Conservation (phyloP, 768 basidiomycete species). For the Pulveroboletus ravenelii region DNA sequence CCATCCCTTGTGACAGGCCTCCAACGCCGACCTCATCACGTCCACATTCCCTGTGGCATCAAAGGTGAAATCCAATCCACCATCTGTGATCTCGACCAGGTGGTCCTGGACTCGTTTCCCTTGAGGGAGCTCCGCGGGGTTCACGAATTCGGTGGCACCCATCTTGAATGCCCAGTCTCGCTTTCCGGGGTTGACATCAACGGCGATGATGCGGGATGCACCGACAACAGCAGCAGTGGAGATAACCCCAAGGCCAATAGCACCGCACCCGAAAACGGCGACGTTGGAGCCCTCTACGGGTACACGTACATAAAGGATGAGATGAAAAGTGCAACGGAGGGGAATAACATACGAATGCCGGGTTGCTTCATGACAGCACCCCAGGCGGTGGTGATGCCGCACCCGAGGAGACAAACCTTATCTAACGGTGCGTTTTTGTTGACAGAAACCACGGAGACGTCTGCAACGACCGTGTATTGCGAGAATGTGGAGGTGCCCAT, state of each 20-base stretch:
- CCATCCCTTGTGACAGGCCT: conserved; percentile 99
- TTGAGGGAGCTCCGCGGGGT: conserved; percentile 66
- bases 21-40: conserved; percentile 92
- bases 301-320: background rate
- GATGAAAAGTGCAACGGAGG: background rate
- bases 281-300: conserved; percentile 73
- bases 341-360: conserved; percentile 59
- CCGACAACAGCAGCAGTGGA: conserved; percentile 73
- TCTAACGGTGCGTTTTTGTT: conserved; percentile 83
- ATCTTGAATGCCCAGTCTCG: conserved; percentile 87
- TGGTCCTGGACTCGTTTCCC: conserved; percentile 86
- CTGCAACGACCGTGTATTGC: conserved; percentile 98
- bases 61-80: conserved; percentile 95
- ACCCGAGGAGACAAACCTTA: conserved; percentile 95
- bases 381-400: conserved; percentile 98
- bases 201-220: conserved; percentile 84
- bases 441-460: conserved; percentile 93
- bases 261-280: conserved; percentile 94
- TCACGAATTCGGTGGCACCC: conserved; percentile 93
- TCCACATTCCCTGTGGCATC: conserved; percentile 95
- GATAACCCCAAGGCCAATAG: conserved; percentile 91
- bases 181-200: conserved; percentile 87
- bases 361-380: conserved; percentile 91
- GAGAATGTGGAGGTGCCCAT: conserved; percentile 99
- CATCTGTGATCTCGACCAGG: conserved; percentile 90